These are phyloP conservation scores for Neurospora sp. DNA, from an alignment of 495 filamentous ascomycete genomes.

Conservation along the genomic window DNA sequence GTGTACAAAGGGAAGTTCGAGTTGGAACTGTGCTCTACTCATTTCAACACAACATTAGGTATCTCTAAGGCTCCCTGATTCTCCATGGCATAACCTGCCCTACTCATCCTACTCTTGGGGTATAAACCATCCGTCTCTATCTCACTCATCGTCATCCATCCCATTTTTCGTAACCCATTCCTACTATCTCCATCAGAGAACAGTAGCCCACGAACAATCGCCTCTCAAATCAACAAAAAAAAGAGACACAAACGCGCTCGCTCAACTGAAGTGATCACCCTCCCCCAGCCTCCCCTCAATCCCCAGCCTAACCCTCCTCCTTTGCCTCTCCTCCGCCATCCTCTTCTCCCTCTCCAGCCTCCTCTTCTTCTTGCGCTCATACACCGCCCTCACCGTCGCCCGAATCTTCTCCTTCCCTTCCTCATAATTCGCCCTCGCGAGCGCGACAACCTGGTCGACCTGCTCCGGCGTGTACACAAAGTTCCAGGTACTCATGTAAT, in stretches of 20 bases:
- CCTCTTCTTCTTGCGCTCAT: constrained; percentile 74
- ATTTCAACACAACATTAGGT: background rate
- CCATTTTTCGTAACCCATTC: background rate
- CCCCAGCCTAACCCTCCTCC: constrained; percentile 32
- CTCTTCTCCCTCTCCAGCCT: constrained; percentile 50
- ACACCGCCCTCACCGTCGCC: constrained; percentile 77
- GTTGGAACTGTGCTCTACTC: too few species aligned
- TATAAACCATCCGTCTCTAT: background rate
- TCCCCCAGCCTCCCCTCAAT: constrained; percentile 31
- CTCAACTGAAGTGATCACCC: constrained; percentile 42
- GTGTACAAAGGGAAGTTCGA: too few species aligned
- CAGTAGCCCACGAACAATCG: background rate
- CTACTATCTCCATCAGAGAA: background rate
- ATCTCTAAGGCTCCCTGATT: background rate
- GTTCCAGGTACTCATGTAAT: constrained; percentile 95
- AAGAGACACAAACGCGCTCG: background rate
- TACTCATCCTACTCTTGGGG: background rate
- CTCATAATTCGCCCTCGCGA: constrained; percentile 78
- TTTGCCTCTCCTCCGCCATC: constrained; percentile 36
- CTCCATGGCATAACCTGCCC: background rate
- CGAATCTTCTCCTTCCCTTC: constrained; percentile 69
- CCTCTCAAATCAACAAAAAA: background rate
- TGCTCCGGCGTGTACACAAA: constrained; percentile 87
- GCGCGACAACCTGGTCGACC: constrained; percentile 66
- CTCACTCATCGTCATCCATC: background rate